These are phyloP conservation scores for Jasminum sambac DNA, from an alignment of 257 asterid genomes.

Conservation along the genomic window DNA sequence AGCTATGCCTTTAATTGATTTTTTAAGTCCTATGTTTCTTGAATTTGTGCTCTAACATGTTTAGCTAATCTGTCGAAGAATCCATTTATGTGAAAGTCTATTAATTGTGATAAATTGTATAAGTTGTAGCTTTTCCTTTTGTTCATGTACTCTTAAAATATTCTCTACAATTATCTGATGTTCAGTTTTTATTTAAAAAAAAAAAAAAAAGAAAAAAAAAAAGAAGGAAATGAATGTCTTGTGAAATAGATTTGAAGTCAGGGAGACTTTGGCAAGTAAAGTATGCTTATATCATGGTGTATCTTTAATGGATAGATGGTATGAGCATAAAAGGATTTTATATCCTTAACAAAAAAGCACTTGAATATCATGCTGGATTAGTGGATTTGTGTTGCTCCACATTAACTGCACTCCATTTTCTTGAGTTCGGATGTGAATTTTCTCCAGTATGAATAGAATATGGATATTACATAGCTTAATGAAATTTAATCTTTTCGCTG, in stretches of 20 bases:
- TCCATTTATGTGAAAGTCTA: not conserved
- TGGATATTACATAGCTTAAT: not conserved
- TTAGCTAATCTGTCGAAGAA: not conserved
- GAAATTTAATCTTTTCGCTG: not conserved
- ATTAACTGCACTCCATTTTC: not conserved
- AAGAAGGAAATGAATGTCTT: not conserved
- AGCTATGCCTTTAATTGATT: not conserved
- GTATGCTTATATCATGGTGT: not conserved
- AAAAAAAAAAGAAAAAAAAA: not conserved
- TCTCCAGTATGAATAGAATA: not conserved
- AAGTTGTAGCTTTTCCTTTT: not conserved
- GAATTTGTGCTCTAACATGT: not conserved
- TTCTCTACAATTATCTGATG: not conserved
- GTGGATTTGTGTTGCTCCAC: not conserved
- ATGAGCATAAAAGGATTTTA: not conserved
- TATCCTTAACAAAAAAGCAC: not conserved
- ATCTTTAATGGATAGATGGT: not conserved
- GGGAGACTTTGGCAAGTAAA: not conserved
- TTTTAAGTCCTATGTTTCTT: not conserved
- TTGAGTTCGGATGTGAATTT: not conserved
- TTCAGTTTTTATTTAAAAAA: not conserved
- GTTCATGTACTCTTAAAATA: not conserved
- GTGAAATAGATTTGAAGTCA: not conserved
- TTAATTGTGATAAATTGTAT: not conserved
- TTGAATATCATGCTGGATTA: not conserved